Conservation (phyloP, 2,329 filamentous ascomycete species). For the Fusarium chaquense region DNA sequence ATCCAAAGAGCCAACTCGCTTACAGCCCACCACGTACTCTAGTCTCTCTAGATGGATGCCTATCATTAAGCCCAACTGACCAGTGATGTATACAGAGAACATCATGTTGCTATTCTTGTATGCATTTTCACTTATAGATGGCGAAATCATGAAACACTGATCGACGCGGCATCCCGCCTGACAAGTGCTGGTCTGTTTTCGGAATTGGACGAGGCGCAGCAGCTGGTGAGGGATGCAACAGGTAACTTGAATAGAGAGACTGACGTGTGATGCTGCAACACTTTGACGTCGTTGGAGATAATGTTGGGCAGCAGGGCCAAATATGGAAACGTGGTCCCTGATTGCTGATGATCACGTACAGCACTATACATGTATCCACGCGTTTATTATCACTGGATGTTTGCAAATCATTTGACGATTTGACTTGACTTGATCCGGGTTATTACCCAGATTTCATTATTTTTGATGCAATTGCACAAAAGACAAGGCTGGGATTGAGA, state of each 20-base stretch:
- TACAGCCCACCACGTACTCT: constrained; percentile 14
- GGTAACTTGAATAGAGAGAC: constrained; percentile 15
- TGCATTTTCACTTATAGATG: constrained; percentile 17
- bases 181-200: constrained; percentile 19
- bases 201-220: constrained; percentile 24
- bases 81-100: constrained; percentile 6
- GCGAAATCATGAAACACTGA: constrained; percentile 41
- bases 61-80: neutral
- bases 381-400: constrained; percentile 5
- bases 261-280: constrained; percentile 38
- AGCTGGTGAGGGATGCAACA: constrained; percentile 17
- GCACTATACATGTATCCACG: constrained; percentile 12
- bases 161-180: constrained; percentile 34
- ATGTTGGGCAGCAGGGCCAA: constrained; percentile 20
- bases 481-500: neutral
- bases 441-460: constrained; percentile 3
- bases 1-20: constrained; percentile 1
- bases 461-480: constrained; percentile 8
- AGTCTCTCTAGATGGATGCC: neutral
- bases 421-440: neutral
- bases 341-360: constrained; percentile 12
- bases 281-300: constrained; percentile 19
- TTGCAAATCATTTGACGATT: neutral
- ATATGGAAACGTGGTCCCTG: constrained; percentile 35
- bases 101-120: constrained; percentile 20